Base-by-base conservation (phyloP, 2,329 filamentous ascomycete genomes). In the Pseudogymnoascus sp. region DNA sequence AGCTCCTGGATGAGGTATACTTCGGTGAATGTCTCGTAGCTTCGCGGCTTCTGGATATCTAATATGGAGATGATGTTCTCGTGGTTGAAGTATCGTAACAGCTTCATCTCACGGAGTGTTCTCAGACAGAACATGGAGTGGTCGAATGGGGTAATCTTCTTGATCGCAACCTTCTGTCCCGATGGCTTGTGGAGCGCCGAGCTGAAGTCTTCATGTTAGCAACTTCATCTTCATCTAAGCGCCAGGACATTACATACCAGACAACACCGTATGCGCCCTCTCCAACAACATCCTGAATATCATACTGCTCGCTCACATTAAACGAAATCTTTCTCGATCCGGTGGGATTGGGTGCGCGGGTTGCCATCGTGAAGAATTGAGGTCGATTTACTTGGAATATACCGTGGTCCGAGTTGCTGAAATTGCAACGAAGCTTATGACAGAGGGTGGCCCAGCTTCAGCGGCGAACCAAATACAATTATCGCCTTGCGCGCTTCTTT, bases 11-110 rank as follows among this genome's bases (percentile, higher is more conserved):
- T 97, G 70, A 99, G 87, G 76, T 99, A 99, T 66, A 99, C 94
- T 77, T 99, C 94, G 63, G 92, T 92, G 77, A 99, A 99, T 61
- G 86, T 89, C 74, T 97, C 93, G 73, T 95, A 97, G 80, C 89
- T 96, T 72, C 93, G 85, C 43, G 94, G 94, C 80, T 97, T 96
- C 79, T 99, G 94, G 70, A 99, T 99, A 75, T 99, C 94, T 69
- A 99, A 86, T 71, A 99, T 99, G 61, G 92, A 97, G 74, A 99
- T 99, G 80, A 99, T 97, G 78, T 99, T 99, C 79, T 99, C 94
- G 75, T 99, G 94, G 79, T 97, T 99, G 82, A 99, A 99, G 79
- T 99, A 97, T 72, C 94, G 86, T 72, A 99, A 81, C 63, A 99
- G 83, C 84, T 99, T 99, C 94, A 99, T 99, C 79, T 99, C 94